Evolutionary conservation across 2,329 filamentous ascomycete genomes (phyloP).

Genomic region (Xylariaceae sp.): DNA sequence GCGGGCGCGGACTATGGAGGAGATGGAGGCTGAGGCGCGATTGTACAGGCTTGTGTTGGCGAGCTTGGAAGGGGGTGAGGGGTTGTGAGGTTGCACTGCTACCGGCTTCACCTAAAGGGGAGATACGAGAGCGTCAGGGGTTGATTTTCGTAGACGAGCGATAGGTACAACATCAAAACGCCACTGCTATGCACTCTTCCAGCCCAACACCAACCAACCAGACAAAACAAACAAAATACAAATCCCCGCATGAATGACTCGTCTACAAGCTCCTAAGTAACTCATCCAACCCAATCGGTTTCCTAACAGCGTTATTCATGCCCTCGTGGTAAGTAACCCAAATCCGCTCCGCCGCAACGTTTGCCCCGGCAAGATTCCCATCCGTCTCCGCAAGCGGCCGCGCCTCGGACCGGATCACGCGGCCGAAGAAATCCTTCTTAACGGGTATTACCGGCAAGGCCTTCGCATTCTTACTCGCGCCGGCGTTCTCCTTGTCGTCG

Average conservation of each 20-base stretch:
- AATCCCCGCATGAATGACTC: not conserved
- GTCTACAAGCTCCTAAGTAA: constrained; percentile 55
- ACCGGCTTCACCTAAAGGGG: not conserved
- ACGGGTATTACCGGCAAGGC: constrained; percentile 33
- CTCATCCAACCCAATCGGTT: constrained; percentile 67
- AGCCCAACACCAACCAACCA: constrained; percentile 1
- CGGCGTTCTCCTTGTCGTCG: constrained; percentile 40
- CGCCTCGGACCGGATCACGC: constrained; percentile 34
- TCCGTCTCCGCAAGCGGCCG: constrained; percentile 37
- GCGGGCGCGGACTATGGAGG: constrained; percentile 61
- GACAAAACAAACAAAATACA: not conserved
- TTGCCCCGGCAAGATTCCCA: constrained; percentile 31
- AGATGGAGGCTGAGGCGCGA: constrained; percentile 76
- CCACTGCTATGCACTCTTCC: constrained; percentile 18
- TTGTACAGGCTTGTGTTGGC: constrained; percentile 53
- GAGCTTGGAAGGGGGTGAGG: constrained; percentile 38
- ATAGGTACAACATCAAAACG: constrained; percentile 14
- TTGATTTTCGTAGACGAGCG: constrained; percentile 8
- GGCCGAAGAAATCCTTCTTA: constrained; percentile 41
- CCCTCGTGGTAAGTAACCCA: constrained; percentile 77
- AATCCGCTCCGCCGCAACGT: constrained; percentile 51
- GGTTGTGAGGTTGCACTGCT: not conserved
- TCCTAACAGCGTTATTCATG: constrained; percentile 73
- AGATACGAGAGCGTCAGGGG: not conserved
- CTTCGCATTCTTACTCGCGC: constrained; percentile 16